phyloP scores from a whole-genome alignment of 192 early-diverging fungal species.

The Gamsiella multidivaricata region DNA sequence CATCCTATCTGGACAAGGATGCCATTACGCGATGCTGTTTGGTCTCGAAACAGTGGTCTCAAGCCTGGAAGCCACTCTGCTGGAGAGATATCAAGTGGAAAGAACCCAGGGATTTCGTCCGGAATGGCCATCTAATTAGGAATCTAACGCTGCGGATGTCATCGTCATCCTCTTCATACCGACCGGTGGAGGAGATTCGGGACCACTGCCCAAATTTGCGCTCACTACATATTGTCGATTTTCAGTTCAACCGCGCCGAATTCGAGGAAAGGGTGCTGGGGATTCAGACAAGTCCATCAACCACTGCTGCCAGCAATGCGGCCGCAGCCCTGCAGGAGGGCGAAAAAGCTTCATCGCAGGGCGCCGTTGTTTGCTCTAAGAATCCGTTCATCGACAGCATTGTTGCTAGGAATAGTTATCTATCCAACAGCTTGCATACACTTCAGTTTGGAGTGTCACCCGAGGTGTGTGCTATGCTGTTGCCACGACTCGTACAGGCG shows the following conservation, averaged over 20 bases:
- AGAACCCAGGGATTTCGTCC: not conserved
- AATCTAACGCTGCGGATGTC: not conserved
- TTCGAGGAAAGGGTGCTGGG: not conserved
- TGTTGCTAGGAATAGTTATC: not conserved
- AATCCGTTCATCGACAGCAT: not conserved
- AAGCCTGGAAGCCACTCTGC: constrained; percentile 3
- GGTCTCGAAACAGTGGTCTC: constrained; percentile 11
- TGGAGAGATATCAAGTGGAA: not conserved
- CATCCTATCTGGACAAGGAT: not conserved
- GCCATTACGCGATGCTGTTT: not conserved
- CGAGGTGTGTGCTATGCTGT: not conserved
- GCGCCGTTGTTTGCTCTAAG: not conserved
- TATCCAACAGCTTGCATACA: constrained; percentile 4
- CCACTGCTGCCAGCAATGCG: not conserved
- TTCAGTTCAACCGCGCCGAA: not conserved
- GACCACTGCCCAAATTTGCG: constrained; percentile 8
- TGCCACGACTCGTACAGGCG: constrained; percentile 8
- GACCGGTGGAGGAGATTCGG: not conserved
- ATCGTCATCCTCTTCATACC: not conserved
- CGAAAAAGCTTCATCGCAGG: too few relatives aligned
- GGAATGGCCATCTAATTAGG: not conserved
- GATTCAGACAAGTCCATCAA: not conserved
- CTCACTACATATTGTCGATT: not conserved
- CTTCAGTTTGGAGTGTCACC: constrained; percentile 1
- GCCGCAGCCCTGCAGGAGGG: too few relatives aligned